Evolutionary conservation across 2,329 filamentous ascomycete genomes (phyloP).

Genomic region (Gnomoniopsis sp.): DNA sequence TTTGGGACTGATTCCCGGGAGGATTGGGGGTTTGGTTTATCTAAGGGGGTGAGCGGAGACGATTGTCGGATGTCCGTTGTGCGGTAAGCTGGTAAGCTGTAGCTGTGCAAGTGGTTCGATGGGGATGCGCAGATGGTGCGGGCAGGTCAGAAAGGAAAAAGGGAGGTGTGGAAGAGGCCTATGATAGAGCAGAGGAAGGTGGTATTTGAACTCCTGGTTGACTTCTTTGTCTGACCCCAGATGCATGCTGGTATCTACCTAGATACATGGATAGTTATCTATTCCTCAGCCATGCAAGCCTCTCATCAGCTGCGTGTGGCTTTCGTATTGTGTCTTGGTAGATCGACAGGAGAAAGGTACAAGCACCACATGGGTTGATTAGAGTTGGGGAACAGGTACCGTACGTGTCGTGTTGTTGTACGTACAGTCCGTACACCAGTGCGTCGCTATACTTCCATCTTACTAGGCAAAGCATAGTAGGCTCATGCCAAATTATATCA

Average conservation of each 20-base stretch:
- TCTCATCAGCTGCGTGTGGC: not conserved
- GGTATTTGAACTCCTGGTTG: not conserved
- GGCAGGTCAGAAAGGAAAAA: not conserved
- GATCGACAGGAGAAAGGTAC: slow-evolving; percentile 6
- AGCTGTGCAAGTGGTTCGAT: not conserved
- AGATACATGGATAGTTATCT: no score
- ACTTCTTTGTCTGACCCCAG: not conserved
- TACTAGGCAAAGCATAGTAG: no score
- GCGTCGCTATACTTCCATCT: no score
- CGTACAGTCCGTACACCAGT: no score
- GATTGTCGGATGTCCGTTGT: not conserved
- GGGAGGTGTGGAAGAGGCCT: slow-evolving; percentile 3
- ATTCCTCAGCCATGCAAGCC: no score
- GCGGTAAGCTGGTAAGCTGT: not conserved
- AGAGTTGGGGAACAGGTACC: not conserved
- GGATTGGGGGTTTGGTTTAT: not conserved
- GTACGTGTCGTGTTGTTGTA: no score
- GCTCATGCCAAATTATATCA: no score
- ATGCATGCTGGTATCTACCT: not conserved
- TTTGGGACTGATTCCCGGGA: not conserved
- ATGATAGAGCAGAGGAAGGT: not conserved
- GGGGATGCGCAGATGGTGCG: not conserved
- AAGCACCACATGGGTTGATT: not conserved
- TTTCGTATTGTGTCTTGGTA: not conserved
- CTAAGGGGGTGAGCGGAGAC: not conserved